Evolutionary conservation across 1,284 basidiomycete species (phyloP).

Genomic region (Cerrena zonata): DNA sequence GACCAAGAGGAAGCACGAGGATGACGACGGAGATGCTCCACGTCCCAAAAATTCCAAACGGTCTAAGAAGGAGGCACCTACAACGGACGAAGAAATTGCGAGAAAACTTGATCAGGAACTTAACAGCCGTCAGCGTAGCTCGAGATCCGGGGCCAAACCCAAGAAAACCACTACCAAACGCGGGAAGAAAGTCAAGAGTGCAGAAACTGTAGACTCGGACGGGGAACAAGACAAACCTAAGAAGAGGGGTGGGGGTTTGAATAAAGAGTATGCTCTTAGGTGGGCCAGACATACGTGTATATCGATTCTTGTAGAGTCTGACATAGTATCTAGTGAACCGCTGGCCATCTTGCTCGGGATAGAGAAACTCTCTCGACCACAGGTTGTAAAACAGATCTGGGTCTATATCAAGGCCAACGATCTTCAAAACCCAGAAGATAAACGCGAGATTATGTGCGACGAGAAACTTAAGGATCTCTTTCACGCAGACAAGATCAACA

Average conservation of each 20-base stretch:
- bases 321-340: slow-evolving; percentile 44
- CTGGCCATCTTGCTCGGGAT: slow-evolving; percentile 53
- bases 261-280: slow-evolving; percentile 75
- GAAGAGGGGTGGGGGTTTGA: slow-evolving; percentile 56
- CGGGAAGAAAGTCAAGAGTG: slow-evolving; percentile 47
- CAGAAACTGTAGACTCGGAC: slow-evolving; percentile 51
- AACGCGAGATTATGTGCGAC: slow-evolving; percentile 79
- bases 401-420: slow-evolving; percentile 74
- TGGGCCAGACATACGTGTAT: slow-evolving; percentile 24
- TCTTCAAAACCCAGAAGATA: slow-evolving; percentile 77
- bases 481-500: slow-evolving; percentile 71
- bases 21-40: slow-evolving; percentile 33
- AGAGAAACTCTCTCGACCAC: slow-evolving; percentile 73
- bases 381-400: slow-evolving; percentile 84
- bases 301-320: too few relatives aligned
- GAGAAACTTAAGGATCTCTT: slow-evolving; percentile 63
- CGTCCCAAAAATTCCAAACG: slow-evolving; percentile 36
- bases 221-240: slow-evolving; percentile 31
- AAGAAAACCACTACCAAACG: slow-evolving; percentile 36
- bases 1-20: slow-evolving; percentile 27
- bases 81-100: slow-evolving; percentile 63
- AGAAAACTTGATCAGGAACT: slow-evolving; percentile 67
- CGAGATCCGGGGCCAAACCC: slow-evolving; percentile 18
- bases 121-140: slow-evolving; percentile 55
- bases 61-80: slow-evolving; percentile 35